These are phyloP conservation scores for Skeletonema costatum DNA, from an alignment of 108 stramenopile genomes.

Conservation along the genomic window DNA sequence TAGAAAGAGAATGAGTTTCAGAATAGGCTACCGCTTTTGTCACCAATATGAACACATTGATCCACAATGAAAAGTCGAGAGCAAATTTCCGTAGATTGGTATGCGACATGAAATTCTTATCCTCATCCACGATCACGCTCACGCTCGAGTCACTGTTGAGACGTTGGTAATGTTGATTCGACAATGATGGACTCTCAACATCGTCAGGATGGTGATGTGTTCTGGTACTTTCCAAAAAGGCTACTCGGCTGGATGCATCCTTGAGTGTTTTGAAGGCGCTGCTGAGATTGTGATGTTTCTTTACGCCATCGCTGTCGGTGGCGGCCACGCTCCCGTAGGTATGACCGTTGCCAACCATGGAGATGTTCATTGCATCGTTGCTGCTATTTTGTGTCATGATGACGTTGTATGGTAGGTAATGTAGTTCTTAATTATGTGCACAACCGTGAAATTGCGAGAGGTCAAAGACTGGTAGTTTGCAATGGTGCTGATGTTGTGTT, in stretches of 20 bases:
- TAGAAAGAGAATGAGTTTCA: slow-evolving; percentile 76
- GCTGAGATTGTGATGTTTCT: slow-evolving; percentile 3
- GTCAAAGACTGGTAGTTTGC: too few species aligned
- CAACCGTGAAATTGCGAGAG: too few species aligned
- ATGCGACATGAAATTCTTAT: slow-evolving; percentile 21
- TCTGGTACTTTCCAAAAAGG: slow-evolving; percentile 19
- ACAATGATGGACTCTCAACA: background rate
- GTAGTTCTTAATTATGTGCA: background rate
- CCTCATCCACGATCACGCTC: background rate
- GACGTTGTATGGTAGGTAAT: background rate
- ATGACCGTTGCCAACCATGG: background rate
- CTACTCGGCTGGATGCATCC: slow-evolving; percentile 17
- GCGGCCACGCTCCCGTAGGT: background rate
- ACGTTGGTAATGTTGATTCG: background rate
- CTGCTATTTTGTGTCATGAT: background rate
- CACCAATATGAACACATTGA: slow-evolving; percentile 81
- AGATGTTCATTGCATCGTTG: background rate
- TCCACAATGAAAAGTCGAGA: slow-evolving; percentile 74
- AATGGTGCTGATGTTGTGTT: too few species aligned
- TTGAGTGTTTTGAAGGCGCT: slow-evolving; percentile 13
- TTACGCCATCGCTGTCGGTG: background rate
- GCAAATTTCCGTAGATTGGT: slow-evolving; percentile 65
- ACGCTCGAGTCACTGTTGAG: background rate
- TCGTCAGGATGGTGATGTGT: background rate
- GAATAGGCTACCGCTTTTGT: slow-evolving; percentile 83